A percentile compares a stretch with the other conserved stretches of the same genome.
Conservation (phyloP, 768 basidiomycete genomes). For the Gelatoporia subvermispora region DNA sequence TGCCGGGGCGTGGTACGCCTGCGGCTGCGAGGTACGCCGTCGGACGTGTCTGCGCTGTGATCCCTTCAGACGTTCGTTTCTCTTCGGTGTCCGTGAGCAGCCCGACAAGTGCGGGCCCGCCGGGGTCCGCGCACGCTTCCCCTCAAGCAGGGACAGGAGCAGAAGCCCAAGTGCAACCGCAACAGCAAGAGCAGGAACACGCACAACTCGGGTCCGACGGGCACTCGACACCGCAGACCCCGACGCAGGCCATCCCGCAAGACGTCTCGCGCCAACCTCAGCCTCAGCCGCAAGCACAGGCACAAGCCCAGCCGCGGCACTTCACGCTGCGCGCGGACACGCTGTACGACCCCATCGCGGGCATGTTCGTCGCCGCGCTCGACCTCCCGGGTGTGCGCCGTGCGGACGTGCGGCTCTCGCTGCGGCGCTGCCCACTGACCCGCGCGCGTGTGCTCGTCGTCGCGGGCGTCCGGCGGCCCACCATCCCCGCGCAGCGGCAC, state of each 20-base stretch:
- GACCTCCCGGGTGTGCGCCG: slow-evolving; percentile 67
- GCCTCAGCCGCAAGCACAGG: background rate
- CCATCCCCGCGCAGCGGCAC: slow-evolving; percentile 21
- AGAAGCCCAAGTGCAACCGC: background rate
- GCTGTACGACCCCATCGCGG: slow-evolving; percentile 47
- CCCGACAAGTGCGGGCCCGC: background rate
- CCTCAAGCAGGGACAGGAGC: background rate
- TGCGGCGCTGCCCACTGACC: slow-evolving; percentile 58
- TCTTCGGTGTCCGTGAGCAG: background rate
- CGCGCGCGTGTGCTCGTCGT: slow-evolving; percentile 59
- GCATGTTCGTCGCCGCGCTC: slow-evolving; percentile 52
- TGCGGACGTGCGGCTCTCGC: slow-evolving; percentile 50
- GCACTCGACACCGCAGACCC: background rate
- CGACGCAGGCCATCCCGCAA: background rate
- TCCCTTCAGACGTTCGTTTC: too few species aligned
- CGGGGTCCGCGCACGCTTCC: background rate
- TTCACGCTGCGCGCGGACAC: slow-evolving; percentile 49
- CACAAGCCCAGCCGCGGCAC: background rate
- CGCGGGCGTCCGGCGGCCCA: slow-evolving; percentile 37
- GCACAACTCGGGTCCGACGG: background rate
- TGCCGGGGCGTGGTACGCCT: too few species aligned
- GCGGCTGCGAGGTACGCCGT: too few species aligned
- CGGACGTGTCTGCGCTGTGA: too few species aligned
- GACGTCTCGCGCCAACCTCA: background rate
- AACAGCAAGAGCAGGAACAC: background rate